Conservation (phyloP, 805 yeast genomes). For the Ogataea thermomethanolica region DNA sequence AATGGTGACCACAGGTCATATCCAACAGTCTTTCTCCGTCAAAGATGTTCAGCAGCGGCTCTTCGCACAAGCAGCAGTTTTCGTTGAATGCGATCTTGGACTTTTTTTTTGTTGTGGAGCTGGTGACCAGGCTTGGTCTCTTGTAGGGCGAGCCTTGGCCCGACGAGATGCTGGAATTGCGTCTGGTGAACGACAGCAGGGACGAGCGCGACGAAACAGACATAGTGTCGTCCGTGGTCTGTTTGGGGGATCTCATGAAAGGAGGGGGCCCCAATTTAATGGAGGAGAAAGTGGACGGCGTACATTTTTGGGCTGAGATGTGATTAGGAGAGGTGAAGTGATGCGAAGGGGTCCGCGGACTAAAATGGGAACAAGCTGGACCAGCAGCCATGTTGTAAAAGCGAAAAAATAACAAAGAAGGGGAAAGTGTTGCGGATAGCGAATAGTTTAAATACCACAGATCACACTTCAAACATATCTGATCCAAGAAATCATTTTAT, state of each 20-base stretch:
- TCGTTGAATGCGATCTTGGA: constrained; percentile 12
- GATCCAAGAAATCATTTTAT: constrained; percentile 4
- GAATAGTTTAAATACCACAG: constrained; percentile 8
- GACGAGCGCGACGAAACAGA: constrained; percentile 14
- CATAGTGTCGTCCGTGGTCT: constrained; percentile 5
- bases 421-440: not conserved
- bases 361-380: constrained; percentile 1
- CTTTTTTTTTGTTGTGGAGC: constrained; percentile 8
- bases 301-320: constrained; percentile 4
- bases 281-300: constrained; percentile 7
- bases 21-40: constrained; percentile 42
- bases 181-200: constrained; percentile 8
- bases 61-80: constrained; percentile 44
- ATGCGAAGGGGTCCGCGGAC: not conserved
- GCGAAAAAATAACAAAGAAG: not conserved
- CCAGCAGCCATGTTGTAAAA: constrained; percentile 8
- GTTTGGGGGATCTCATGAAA: constrained; percentile 8
- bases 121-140: constrained; percentile 10
- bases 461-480: constrained; percentile 10
- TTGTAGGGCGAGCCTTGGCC: constrained; percentile 15
- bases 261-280: constrained; percentile 14
- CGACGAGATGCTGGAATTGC: constrained; percentile 15
- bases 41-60: constrained; percentile 37
- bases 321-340: constrained; percentile 2
- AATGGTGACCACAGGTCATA: constrained; percentile 40